Evolutionary conservation across 2,329 filamentous ascomycete species (phyloP).

Genomic region (Neopestalotiopsis sp.): DNA sequence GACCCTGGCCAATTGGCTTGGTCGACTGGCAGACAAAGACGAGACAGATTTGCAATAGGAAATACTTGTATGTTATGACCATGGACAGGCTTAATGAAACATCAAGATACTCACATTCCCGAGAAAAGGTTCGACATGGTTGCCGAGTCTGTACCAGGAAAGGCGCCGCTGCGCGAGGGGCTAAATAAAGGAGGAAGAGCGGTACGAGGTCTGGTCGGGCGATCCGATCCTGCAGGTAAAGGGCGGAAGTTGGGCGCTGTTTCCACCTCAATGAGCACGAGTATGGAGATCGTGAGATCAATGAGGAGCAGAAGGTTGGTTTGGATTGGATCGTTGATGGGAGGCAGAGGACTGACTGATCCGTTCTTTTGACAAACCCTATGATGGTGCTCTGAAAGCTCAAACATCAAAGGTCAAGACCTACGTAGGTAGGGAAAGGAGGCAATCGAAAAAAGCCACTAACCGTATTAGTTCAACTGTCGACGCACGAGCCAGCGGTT

Average conservation of each 20-base stretch:
- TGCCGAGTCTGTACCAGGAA: conserved; percentile 25
- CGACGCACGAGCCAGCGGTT: conserved; percentile 10
- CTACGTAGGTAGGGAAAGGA: conserved; percentile 8
- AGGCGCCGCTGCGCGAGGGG: conserved; percentile 13
- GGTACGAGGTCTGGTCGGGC: conserved; percentile 6
- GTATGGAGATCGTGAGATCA: not conserved
- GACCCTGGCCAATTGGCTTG: not conserved
- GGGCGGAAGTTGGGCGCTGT: not conserved
- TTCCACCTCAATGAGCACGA: not conserved
- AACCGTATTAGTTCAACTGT: conserved; percentile 2
- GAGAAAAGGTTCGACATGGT: conserved; percentile 67
- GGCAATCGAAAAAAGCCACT: conserved; percentile 2
- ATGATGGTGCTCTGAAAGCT: conserved; percentile 7
- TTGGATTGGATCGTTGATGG: conserved; percentile 2
- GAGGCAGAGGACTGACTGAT: conserved; percentile 4
- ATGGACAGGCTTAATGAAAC: conserved; percentile 18
- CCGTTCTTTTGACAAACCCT: conserved; percentile 4
- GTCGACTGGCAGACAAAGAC: no score
- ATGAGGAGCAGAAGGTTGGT: not conserved
- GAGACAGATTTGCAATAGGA: not conserved
- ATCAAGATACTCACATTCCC: conserved; percentile 59
- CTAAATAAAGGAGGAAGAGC: conserved; percentile 12
- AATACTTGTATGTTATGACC: not conserved
- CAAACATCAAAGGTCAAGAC: conserved; percentile 13
- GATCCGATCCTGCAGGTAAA: not conserved